Percentiles rank a stretch among this genome's conserved stretches.
These are phyloP conservation scores for Crithidia sp. DNA, from an alignment of 208 protist genomes.

Conservation along the genomic window DNA sequence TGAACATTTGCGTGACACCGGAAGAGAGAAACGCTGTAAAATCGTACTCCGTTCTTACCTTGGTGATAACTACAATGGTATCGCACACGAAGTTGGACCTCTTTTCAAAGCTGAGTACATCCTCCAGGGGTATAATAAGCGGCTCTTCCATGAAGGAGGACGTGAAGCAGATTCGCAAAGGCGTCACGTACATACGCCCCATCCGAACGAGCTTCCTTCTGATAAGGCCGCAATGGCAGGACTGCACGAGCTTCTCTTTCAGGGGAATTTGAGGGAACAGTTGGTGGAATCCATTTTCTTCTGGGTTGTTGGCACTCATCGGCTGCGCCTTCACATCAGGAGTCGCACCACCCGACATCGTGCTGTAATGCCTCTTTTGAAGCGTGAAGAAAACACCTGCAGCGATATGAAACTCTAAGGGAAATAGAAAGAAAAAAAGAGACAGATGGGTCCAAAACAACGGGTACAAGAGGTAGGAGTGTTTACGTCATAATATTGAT, in stretches of 20 bases:
- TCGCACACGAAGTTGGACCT: conserved; percentile 50
- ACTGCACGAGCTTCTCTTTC: conserved; percentile 55
- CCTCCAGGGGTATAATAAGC: conserved; percentile 48
- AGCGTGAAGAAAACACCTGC: neutral
- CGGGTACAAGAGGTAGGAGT: too few relatives aligned
- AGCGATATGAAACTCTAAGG: neutral
- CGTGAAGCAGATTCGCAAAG: conserved; percentile 57
- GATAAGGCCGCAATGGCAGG: conserved; percentile 48
- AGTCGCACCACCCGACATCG: conserved; percentile 12
- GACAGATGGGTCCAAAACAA: neutral
- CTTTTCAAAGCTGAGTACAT: conserved; percentile 45
- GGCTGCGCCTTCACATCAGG: conserved; percentile 18
- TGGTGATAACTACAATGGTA: conserved; percentile 39
- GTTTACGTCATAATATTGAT: too few relatives aligned
- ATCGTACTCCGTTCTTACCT: conserved; percentile 25
- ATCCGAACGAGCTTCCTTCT: conserved; percentile 52
- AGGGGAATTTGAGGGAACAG: conserved; percentile 49
- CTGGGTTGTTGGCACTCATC: conserved; percentile 28
- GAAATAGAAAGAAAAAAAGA: conserved; percentile 24
- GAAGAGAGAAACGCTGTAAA: conserved; percentile 63
- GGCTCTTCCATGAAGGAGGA: conserved; percentile 57
- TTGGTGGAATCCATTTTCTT: conserved; percentile 52
- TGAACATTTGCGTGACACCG: conserved; percentile 47
- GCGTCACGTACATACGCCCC: conserved; percentile 60
- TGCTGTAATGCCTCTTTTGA: neutral